Percentiles rank a stretch among this genome's conserved stretches.
Conservation (phyloP, 805 yeast species). For the Pichia eremophila region DNA sequence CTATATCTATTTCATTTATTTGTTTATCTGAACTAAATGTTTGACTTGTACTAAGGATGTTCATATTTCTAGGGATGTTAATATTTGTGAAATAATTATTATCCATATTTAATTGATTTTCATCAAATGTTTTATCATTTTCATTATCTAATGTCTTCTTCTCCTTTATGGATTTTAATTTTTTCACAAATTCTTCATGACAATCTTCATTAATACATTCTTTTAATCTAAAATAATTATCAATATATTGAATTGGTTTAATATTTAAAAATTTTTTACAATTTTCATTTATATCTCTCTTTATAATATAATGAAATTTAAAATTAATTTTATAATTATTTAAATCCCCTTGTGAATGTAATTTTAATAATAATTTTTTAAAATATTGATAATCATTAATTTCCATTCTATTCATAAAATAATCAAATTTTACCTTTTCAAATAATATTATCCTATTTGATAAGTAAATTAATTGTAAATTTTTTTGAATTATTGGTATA, state of each 20-base stretch:
- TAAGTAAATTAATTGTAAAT: constrained; percentile 19
- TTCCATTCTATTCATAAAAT: constrained; percentile 14
- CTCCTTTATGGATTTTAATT: background rate
- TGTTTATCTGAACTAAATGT: too few relatives aligned
- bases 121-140: too few relatives aligned
- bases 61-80: too few relatives aligned
- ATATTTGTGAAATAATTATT: too few relatives aligned
- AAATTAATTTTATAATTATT: constrained; percentile 19
- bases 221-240: background rate
- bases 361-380: constrained; percentile 17
- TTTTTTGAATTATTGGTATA: constrained; percentile 18
- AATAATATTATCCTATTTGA: constrained; percentile 16
- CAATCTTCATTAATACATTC: background rate
- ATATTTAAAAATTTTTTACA: constrained; percentile 1
- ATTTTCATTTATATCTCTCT: background rate
- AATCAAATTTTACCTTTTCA: constrained; percentile 15
- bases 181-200: background rate
- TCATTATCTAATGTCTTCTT: background rate
- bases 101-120: too few relatives aligned
- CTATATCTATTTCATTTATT: background rate
- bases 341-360: constrained; percentile 19
- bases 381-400: constrained; percentile 10
- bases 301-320: constrained; percentile 11
- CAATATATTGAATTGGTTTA: background rate
- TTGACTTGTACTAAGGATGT: too few relatives aligned